Evolutionary conservation across 2,329 filamentous ascomycete species (phyloP).

Genomic region (Arthrobotrys iridis): DNA sequence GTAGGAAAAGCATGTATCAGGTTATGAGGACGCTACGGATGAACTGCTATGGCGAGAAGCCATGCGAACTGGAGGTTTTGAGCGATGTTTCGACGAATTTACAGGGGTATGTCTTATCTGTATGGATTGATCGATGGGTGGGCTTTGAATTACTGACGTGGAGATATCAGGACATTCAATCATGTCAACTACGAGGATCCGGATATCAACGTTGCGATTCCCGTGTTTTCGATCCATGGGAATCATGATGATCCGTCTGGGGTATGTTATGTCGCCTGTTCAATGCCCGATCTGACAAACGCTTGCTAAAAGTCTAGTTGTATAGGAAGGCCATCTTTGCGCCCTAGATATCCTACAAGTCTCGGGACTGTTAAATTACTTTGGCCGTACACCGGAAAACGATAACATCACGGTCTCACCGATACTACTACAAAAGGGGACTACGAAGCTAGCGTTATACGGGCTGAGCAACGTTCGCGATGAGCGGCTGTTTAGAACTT

Average conservation of each 20-base stretch:
- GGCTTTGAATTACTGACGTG: constrained; percentile 1
- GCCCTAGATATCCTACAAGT: constrained; percentile 91
- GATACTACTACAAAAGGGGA: constrained; percentile 89
- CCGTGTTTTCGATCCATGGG: constrained; percentile 97
- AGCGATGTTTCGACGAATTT: constrained; percentile 94
- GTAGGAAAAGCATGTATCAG: constrained; percentile 93
- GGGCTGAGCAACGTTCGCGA: constrained; percentile 96
- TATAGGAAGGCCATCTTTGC: constrained; percentile 81
- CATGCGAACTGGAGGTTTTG: constrained; percentile 92
- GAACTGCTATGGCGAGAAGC: constrained; percentile 94
- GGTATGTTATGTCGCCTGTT: constrained; percentile 57
- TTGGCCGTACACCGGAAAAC: constrained; percentile 86
- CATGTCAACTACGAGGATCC: constrained; percentile 98
- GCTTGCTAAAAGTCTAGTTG: constrained; percentile 33
- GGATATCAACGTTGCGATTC: constrained; percentile 96
- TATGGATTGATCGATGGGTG: neutral
- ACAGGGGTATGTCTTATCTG: constrained; percentile 66
- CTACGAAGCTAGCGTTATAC: constrained; percentile 90
- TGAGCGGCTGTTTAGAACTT: constrained; percentile 92
- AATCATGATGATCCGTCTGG: constrained; percentile 99
- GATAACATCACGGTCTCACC: constrained; percentile 95
- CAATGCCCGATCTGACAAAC: neutral
- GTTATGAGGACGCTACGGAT: constrained; percentile 93
- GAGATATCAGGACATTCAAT: constrained; percentile 72
- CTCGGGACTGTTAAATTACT: constrained; percentile 93